Evolutionary conservation across 2,329 filamentous ascomycete species (phyloP), one percentile per base, ranked within the genome.

Genomic region (Talaromyces albobiverticillius): DNA sequence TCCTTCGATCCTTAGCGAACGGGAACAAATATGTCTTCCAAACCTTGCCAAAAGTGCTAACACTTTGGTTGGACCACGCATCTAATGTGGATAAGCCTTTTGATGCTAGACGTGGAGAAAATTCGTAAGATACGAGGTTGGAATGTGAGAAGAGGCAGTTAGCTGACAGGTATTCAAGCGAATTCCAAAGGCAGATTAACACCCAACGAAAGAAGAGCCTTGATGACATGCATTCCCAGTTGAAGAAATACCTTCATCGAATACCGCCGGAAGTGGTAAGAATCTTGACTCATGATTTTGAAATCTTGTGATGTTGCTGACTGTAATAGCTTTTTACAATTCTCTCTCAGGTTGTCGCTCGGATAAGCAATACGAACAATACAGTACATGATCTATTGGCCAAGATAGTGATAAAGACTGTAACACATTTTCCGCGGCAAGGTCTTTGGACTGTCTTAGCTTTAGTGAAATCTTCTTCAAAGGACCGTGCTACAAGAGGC

Each of bases 21-120:
- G 94, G 94, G 29, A 94, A 90, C 45, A 99, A 97, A 72, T 96
- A 97, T 70, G 83, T 96, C 41, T 95, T 96, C 64, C 92, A 97
- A 70, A 96, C 92, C 0, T 77, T 99, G 31, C 95, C 94, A 0
- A 89, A 95, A 58, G 81, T 96, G 43, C 75, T 99, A 38, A 99
- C 94, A 0, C 78, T 99, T 2, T 99, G 95, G 93, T 79, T 99
- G 34, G 93, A 96, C 63, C 82, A 99, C 58, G 93, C 90, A 5
- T 86, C 88, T 34, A 84, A 89, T 56, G 79, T 90, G 32, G 82
- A 88, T 64, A 83, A 85, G 61, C 73, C 76, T 23, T 67, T 81
- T 54, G 79, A 82, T 62, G 68, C 75, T 1, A 79, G 77, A 59
- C 71, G 75, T 53, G 77, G 77, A 23, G 73, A 75, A 41, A 72